Evolutionary conservation across 2,329 filamentous ascomycete genomes (phyloP).

Genomic region (Fusarium austroafricanum): DNA sequence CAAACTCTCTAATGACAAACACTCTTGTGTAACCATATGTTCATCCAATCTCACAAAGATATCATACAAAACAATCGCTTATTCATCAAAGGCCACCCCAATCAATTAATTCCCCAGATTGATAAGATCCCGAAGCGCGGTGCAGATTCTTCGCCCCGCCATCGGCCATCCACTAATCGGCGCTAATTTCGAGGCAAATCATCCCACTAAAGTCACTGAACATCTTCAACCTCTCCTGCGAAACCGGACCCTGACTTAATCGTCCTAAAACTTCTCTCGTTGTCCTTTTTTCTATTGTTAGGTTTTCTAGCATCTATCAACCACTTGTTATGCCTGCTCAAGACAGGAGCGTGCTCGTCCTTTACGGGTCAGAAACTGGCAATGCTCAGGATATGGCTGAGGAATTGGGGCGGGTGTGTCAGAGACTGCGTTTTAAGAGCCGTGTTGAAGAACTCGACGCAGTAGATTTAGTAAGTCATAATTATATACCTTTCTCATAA

Average conservation of each 20-base stretch:
- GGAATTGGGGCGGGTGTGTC: conserved; percentile 79
- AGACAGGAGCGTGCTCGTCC: conserved; percentile 69
- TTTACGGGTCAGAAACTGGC: conserved; percentile 96
- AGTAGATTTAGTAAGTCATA: conserved; percentile 74
- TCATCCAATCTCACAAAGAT: background rate
- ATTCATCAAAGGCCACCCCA: conserved; percentile 16
- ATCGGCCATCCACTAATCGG: conserved; percentile 40
- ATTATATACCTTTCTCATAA: conserved; percentile 21
- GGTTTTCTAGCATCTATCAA: background rate
- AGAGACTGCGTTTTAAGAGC: conserved; percentile 82
- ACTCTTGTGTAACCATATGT: background rate
- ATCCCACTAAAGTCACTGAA: conserved; percentile 15
- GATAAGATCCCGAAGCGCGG: conserved; percentile 33
- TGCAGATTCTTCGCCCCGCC: conserved; percentile 33
- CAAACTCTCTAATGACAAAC: background rate
- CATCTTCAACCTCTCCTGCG: conserved; percentile 15
- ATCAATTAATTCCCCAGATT: conserved; percentile 25
- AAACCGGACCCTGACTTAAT: conserved; percentile 5
- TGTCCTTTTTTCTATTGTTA: background rate
- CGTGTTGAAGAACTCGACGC: conserved; percentile 81
- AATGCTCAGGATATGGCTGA: conserved; percentile 92
- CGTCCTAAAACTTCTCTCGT: background rate
- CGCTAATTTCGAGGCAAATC: conserved; percentile 32
- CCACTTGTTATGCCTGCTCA: conserved; percentile 42
- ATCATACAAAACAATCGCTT: background rate